Evolutionary conservation across 139 green algal species (phyloP).

Genomic region (Chlorella sp.): DNA sequence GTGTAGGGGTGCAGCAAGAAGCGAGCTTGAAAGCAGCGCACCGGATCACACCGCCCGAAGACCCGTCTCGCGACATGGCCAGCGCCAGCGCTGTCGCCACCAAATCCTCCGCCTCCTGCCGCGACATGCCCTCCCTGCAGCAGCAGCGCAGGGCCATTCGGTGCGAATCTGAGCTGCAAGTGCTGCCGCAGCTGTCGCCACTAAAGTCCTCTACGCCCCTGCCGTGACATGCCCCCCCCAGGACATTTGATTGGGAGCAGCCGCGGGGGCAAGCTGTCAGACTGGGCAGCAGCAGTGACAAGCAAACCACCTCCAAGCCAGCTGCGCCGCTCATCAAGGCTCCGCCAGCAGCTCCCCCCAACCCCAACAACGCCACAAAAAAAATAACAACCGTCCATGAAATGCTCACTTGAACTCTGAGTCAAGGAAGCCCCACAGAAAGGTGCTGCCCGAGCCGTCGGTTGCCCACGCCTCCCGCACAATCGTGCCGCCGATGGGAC

Average conservation of each 20-base stretch:
- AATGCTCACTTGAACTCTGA: slow-evolving; percentile 68
- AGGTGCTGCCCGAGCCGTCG: slow-evolving; percentile 90
- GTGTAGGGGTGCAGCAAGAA: neutral
- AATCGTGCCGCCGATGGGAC: slow-evolving; percentile 89
- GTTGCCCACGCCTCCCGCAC: slow-evolving; percentile 81
- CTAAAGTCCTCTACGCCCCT: slow-evolving; percentile 81
- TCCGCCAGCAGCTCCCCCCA: no score
- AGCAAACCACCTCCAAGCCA: neutral
- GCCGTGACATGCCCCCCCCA: slow-evolving; percentile 79
- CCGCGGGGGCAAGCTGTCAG: no score
- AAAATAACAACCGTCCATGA: no score
- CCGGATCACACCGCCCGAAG: slow-evolving; percentile 82
- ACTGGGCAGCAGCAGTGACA: neutral
- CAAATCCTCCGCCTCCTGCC: slow-evolving; percentile 78
- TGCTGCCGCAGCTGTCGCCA: slow-evolving; percentile 63
- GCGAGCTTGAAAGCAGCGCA: neutral
- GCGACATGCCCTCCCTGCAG: slow-evolving; percentile 78
- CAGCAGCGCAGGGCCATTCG: neutral
- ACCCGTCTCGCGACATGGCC: slow-evolving; percentile 84
- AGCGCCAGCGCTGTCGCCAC: slow-evolving; percentile 76
- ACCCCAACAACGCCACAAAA: no score
- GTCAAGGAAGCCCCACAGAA: slow-evolving; percentile 91
- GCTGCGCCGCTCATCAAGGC: no score
- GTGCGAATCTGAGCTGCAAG: neutral
- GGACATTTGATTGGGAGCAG: no score